These are phyloP conservation scores for Citrus unshiu DNA, from an alignment of 345 rosid species.

Conservation along the genomic window DNA sequence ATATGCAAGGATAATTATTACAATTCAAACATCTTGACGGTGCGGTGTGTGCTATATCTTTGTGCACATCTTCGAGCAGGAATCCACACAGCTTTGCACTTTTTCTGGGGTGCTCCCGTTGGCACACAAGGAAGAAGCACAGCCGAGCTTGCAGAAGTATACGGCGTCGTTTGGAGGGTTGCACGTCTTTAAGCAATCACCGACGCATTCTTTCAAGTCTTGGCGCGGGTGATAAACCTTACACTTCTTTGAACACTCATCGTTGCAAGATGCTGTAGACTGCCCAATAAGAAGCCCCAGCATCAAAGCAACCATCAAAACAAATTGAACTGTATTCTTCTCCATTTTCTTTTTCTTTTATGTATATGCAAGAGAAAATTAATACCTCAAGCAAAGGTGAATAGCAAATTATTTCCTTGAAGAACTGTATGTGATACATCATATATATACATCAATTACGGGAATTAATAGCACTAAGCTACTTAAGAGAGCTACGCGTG, in stretches of 20 bases:
- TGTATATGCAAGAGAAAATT: too few species aligned
- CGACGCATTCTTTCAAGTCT: too few species aligned
- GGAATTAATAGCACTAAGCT: too few species aligned
- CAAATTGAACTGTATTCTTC: neutral
- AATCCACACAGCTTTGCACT: constrained; percentile 33
- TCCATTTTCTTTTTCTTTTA: neutral
- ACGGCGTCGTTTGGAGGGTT: constrained; percentile 12
- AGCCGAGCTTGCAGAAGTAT: constrained; percentile 30
- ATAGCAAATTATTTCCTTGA: too few species aligned
- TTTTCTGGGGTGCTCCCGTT: constrained; percentile 24
- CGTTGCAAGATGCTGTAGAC: too few species aligned
- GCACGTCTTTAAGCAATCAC: constrained; percentile 15
- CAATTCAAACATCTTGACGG: too few species aligned
- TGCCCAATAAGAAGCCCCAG: neutral
- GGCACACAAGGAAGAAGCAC: constrained; percentile 30
- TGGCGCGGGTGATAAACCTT: neutral
- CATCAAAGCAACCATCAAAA: constrained; percentile 16
- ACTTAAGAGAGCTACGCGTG: too few species aligned
- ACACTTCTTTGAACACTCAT: constrained; percentile 21
- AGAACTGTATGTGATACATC: too few species aligned
- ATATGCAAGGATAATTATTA: too few species aligned
- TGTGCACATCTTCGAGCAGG: constrained; percentile 22
- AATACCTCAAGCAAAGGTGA: too few species aligned
- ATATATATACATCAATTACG: too few species aligned
- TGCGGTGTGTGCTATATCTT: too few species aligned